Percentiles rank a stretch among this genome's conserved stretches.
These are phyloP conservation scores for Bonia amplexicaulis DNA, from an alignment of 176 grass and related monocot genomes.

Conservation along the genomic window DNA sequence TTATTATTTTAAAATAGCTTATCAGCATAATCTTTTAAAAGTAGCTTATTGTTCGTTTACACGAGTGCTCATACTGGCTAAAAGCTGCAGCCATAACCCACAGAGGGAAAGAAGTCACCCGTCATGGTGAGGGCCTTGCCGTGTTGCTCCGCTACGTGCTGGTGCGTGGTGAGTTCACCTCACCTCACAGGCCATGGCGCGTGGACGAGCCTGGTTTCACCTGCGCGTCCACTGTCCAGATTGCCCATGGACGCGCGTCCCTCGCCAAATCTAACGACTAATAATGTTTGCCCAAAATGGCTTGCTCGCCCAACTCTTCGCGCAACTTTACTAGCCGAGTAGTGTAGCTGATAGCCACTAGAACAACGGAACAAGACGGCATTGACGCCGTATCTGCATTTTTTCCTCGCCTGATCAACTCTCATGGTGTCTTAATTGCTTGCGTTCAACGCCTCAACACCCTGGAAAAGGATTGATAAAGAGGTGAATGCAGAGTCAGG, in stretches of 20 bases:
- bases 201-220: not conserved
- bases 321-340: not conserved
- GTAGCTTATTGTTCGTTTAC: too few relatives aligned
- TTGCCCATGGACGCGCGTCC: not conserved
- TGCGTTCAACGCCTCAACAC: not conserved
- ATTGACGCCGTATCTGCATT: not conserved
- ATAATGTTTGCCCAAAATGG: not conserved
- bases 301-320: not conserved
- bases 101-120: not conserved
- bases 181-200: not conserved
- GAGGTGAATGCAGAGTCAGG: not conserved
- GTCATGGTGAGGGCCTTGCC: constrained; percentile 15
- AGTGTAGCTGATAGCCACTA: not conserved
- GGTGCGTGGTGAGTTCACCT: not conserved
- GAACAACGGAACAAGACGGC: not conserved
- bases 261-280: not conserved
- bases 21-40: too few relatives aligned
- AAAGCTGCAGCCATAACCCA: too few relatives aligned
- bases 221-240: not conserved
- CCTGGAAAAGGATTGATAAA: constrained; percentile 2
- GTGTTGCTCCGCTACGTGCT: not conserved
- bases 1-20: too few relatives aligned
- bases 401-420: not conserved
- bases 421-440: not conserved
- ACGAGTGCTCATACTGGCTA: too few relatives aligned